phyloP scores from a whole-genome alignment of 768 basidiomycete genomes.

The Auriscalpium orientale region DNA sequence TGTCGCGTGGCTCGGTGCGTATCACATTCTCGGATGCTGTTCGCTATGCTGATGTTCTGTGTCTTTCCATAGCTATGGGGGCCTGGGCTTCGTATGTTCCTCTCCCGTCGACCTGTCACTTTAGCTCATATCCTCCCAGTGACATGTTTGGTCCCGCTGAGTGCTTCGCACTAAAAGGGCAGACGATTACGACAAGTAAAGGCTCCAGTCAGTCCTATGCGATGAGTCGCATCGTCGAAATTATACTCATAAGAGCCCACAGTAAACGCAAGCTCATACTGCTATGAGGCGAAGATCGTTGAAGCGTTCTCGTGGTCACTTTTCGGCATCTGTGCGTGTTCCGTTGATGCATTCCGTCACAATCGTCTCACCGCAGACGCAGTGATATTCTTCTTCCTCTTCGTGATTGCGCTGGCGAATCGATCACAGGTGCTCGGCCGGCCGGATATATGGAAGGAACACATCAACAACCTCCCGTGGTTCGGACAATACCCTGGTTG shows the following conservation, averaged over 20 bases:
- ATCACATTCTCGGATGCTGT: too few relatives aligned
- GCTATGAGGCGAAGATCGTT: constrained; percentile 75
- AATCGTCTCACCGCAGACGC: neutral
- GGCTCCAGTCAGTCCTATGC: constrained; percentile 40
- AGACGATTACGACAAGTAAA: constrained; percentile 39
- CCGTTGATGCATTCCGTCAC: neutral
- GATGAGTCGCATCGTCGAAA: neutral
- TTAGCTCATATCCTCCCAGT: constrained; percentile 25
- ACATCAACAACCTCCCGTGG: constrained; percentile 64
- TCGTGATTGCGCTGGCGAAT: constrained; percentile 43
- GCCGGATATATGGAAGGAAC: constrained; percentile 48
- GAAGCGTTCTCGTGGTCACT: constrained; percentile 74
- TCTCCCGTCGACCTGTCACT: neutral
- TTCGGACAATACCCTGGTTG: constrained; percentile 67
- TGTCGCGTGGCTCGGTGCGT: constrained; percentile 64
- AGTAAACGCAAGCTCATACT: constrained; percentile 54
- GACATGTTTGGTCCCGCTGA: constrained; percentile 63
- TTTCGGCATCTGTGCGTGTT: constrained; percentile 43
- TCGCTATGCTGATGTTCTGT: neutral
- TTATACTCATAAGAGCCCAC: constrained; percentile 4
- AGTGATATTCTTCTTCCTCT: constrained; percentile 40
- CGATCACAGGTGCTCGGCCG: constrained; percentile 49
- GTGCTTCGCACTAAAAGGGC: constrained; percentile 42
- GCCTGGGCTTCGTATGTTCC: constrained; percentile 36
- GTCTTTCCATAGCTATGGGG: constrained; percentile 46